A percentile compares a stretch with the other conserved stretches of the same genome.
Evolutionary conservation across 202 grass and related monocot genomes (phyloP).

Genomic region (Hordeum pubiflorum): DNA sequence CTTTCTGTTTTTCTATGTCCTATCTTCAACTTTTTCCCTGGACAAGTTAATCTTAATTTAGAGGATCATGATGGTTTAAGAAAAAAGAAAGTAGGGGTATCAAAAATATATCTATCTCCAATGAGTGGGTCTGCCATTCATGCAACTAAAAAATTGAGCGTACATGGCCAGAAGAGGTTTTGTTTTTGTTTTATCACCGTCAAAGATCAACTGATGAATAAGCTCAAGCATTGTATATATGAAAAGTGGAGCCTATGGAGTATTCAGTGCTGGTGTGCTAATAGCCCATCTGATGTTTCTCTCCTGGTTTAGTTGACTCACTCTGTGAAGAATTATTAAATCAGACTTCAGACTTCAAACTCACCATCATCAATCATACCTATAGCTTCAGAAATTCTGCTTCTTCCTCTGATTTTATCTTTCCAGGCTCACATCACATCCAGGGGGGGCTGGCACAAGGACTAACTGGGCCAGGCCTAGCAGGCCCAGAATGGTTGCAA

Average conservation of each 20-base stretch:
- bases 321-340: not conserved
- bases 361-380: not conserved
- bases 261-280: slow-evolving; percentile 6
- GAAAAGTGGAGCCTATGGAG: not conserved
- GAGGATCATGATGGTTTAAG: slow-evolving; percentile 19
- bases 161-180: not conserved
- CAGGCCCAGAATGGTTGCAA: slow-evolving; percentile 21
- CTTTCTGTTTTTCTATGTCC: slow-evolving; percentile 16
- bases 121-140: slow-evolving; percentile 31
- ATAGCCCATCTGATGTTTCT: not conserved
- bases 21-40: slow-evolving; percentile 9
- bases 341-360: not conserved
- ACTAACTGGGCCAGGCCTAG: slow-evolving; percentile 10
- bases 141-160: not conserved
- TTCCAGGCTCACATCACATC: not conserved
- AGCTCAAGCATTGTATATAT: not conserved
- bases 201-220: not conserved
- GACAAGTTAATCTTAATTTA: slow-evolving; percentile 15
- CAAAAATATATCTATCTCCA: slow-evolving; percentile 8
- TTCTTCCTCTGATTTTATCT: not conserved
- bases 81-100: slow-evolving; percentile 16
- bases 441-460: not conserved
- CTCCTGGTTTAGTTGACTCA: slow-evolving; percentile 1
- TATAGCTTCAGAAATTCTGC: not conserved
- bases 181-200: not conserved